Evolutionary conservation across 768 basidiomycete genomes (phyloP).

Genomic region (Suillus spraguei): DNA sequence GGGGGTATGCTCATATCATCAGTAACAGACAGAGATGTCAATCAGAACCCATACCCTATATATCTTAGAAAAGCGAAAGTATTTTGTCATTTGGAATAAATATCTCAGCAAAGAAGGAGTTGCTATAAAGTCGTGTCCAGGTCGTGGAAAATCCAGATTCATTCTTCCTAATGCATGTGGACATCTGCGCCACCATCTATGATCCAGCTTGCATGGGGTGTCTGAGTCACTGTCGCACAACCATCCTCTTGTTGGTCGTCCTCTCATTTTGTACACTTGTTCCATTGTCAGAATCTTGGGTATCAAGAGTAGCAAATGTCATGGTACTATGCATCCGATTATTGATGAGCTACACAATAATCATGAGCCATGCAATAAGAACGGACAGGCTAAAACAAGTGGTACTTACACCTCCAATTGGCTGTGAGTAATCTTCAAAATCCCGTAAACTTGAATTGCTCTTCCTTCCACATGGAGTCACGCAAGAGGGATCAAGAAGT

Average conservation of each 20-base stretch:
- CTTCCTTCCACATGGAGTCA: conserved; percentile 15
- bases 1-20: conserved; percentile 1
- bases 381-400: background rate
- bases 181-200: background rate
- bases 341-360: conserved; percentile 26
- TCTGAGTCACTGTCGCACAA: conserved; percentile 14
- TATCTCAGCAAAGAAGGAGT: background rate
- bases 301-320: conserved; percentile 34
- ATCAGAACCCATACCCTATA: conserved; percentile 13
- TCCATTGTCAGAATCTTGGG: conserved; percentile 17
- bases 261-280: conserved; percentile 9
- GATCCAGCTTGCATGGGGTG: conserved; percentile 18
- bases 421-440: conserved; percentile 37
- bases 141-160: background rate
- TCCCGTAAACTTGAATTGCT: conserved; percentile 33
- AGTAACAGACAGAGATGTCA: background rate
- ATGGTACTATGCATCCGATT: conserved; percentile 35
- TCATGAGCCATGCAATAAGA: background rate
- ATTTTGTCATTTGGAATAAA: conserved; percentile 3
- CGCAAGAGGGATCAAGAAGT: conserved; percentile 32
- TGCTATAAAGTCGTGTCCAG: background rate
- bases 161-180: background rate
- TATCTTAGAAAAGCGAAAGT: background rate
- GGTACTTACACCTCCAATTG: conserved; percentile 32
- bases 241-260: conserved; percentile 12